Conservation (phyloP, 495 filamentous ascomycete species). For the Neurospora sp. region DNA sequence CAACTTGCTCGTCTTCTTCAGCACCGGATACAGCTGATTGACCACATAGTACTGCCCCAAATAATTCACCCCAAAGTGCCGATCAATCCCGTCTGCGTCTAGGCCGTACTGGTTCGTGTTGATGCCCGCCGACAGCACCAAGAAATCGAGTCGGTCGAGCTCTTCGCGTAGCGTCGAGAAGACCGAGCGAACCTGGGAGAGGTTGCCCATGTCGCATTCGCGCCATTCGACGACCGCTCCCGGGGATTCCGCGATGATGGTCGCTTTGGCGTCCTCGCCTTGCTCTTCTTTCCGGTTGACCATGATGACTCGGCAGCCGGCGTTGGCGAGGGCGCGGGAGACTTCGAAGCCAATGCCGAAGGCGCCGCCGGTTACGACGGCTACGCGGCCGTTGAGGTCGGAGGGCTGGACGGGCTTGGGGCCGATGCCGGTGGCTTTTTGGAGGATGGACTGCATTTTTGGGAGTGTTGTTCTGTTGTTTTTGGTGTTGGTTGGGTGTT, state of each 20-base stretch:
- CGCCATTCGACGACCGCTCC: constrained; percentile 30
- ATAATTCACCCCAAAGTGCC: constrained; percentile 43
- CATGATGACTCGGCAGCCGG: constrained; percentile 26
- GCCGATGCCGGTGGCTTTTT: constrained; percentile 15
- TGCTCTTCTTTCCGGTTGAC: constrained; percentile 33
- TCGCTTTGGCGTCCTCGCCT: constrained; percentile 24
- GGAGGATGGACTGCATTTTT: constrained; percentile 18
- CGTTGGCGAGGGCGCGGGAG: constrained; percentile 27
- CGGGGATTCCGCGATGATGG: constrained; percentile 21
- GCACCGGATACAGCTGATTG: constrained; percentile 32
- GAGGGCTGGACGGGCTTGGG: constrained; percentile 16
- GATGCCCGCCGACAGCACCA: constrained; percentile 41
- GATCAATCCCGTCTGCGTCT: constrained; percentile 35
- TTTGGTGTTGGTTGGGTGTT: not conserved
- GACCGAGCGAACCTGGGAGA: constrained; percentile 28
- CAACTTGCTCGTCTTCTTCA: constrained; percentile 22
- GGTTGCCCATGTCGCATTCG: constrained; percentile 32
- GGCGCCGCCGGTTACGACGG: constrained; percentile 47
- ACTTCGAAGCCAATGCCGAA: constrained; percentile 45
- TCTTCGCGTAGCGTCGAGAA: constrained; percentile 19
- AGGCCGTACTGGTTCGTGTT: constrained; percentile 33
- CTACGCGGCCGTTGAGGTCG: constrained; percentile 29
- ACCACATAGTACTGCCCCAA: constrained; percentile 36
- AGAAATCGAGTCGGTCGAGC: constrained; percentile 31
- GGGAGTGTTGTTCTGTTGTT: not conserved